phyloP scores from a whole-genome alignment of 371 early-diverging fungal species.

The Mortierella sp. region DNA sequence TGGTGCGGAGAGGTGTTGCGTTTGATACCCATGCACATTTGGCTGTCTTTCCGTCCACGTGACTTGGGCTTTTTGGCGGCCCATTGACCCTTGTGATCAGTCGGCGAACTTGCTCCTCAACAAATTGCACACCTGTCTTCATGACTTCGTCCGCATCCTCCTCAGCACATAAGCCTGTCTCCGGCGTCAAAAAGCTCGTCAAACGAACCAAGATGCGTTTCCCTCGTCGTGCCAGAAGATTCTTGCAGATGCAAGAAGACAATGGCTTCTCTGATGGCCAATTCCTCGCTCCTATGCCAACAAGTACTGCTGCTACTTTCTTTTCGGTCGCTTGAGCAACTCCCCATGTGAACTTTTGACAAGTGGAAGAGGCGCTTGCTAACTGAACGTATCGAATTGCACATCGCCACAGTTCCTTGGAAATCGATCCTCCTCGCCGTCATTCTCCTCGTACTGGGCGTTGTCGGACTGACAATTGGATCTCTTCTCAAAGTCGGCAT shows the following conservation, averaged over 20 bases:
- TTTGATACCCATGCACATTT: too few species aligned
- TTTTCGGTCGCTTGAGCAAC: neutral
- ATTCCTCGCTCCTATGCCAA: slow-evolving; percentile 54
- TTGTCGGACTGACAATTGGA: slow-evolving; percentile 64
- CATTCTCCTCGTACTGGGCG: slow-evolving; percentile 60
- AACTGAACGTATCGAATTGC: too few species aligned
- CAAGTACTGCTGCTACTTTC: slow-evolving; percentile 3
- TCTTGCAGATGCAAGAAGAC: slow-evolving; percentile 62
- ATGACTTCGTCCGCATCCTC: slow-evolving; percentile 13
- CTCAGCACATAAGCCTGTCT: slow-evolving; percentile 20
- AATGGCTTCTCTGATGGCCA: slow-evolving; percentile 63
- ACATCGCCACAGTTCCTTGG: slow-evolving; percentile 65
- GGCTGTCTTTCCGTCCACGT: too few species aligned
- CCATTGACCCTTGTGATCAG: too few species aligned
- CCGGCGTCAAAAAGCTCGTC: slow-evolving; percentile 47
- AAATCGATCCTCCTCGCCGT: slow-evolving; percentile 69
- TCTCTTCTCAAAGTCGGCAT: slow-evolving; percentile 66
- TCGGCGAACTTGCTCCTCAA: too few species aligned
- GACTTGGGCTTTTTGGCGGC: too few species aligned
- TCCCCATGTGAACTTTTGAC: too few species aligned
- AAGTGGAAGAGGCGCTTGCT: too few species aligned
- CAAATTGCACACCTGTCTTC: slow-evolving; percentile 6
- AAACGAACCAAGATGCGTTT: slow-evolving; percentile 53
- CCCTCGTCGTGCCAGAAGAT: slow-evolving; percentile 52
- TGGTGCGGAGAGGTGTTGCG: too few species aligned